Percentiles rank a stretch among this genome's conserved stretches.
Evolutionary conservation across 768 basidiomycete genomes (phyloP).

Genomic region (Mycena venus): DNA sequence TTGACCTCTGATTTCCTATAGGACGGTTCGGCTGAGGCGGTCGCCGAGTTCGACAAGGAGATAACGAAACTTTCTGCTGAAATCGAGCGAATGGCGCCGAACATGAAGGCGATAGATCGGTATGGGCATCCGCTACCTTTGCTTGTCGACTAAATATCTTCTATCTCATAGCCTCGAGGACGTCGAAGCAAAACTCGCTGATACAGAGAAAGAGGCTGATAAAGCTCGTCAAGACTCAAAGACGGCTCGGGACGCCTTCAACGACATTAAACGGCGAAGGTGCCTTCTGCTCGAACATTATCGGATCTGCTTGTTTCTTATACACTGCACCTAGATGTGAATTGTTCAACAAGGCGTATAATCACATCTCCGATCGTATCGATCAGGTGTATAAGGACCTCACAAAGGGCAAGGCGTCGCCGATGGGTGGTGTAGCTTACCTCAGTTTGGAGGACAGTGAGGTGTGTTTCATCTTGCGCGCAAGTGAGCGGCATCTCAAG

Average conservation of each 20-base stretch:
- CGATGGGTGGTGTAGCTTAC: conserved; percentile 97
- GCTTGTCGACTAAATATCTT: background rate
- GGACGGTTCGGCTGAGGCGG: conserved; percentile 73
- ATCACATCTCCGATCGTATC: conserved; percentile 94
- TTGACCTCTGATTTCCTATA: conserved; percentile 39
- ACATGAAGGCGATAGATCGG: conserved; percentile 96
- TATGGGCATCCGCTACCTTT: conserved; percentile 46
- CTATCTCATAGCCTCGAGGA: conserved; percentile 80
- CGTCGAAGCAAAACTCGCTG: conserved; percentile 85
- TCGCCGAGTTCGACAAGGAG: conserved; percentile 80
- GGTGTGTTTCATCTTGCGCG: conserved; percentile 57
- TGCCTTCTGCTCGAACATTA: conserved; percentile 45
- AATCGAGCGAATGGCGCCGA: conserved; percentile 95
- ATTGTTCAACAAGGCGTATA: conserved; percentile 95
- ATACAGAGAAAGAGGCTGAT: conserved; percentile 94
- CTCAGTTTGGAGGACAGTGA: conserved; percentile 96
- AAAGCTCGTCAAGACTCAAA: conserved; percentile 92
- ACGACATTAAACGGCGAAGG: conserved; percentile 88
- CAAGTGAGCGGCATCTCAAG: background rate
- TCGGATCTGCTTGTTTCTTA: background rate
- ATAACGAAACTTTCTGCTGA: conserved; percentile 81
- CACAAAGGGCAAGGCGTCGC: conserved; percentile 94
- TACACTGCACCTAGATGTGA: conserved; percentile 63
- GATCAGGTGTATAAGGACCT: conserved; percentile 98
- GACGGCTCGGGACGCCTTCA: conserved; percentile 91